Percentiles rank a stretch among this genome's conserved stretches.
Conservation (phyloP, 192 early-diverging fungal species). For the Backusella macrospora region DNA sequence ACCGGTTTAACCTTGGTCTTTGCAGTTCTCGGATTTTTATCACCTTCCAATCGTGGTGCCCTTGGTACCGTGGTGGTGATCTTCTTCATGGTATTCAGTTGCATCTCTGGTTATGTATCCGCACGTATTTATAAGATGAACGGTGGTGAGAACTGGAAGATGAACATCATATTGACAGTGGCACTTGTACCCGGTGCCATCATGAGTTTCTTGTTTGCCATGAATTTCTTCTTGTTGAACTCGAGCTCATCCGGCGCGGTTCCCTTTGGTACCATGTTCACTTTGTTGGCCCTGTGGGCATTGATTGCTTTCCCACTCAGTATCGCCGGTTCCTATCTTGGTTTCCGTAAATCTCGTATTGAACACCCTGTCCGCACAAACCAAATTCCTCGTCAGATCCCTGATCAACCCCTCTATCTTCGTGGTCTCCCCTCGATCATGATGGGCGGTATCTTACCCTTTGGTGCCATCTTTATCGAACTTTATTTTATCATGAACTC, state of each 20-base stretch:
- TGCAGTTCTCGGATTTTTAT: conserved; percentile 96
- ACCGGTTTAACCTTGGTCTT: conserved; percentile 77
- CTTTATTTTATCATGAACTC: conserved; percentile 96
- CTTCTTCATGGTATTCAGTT: conserved; percentile 88
- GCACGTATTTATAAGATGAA: conserved; percentile 94
- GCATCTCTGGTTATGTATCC: conserved; percentile 87
- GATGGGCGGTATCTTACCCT: conserved; percentile 87
- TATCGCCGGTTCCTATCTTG: conserved; percentile 74
- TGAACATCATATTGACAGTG: conserved; percentile 80
- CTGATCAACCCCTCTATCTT: conserved; percentile 85
- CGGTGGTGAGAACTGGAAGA: conserved; percentile 89
- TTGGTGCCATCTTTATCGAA: conserved; percentile 95
- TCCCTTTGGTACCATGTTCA: conserved; percentile 86
- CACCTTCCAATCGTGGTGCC: conserved; percentile 88
- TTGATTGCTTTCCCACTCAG: conserved; percentile 85
- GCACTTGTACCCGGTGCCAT: conserved; percentile 77
- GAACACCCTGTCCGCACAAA: conserved; percentile 86
- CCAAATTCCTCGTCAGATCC: conserved; percentile 93
- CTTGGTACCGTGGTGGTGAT: conserved; percentile 91
- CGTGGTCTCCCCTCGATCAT: conserved; percentile 73
- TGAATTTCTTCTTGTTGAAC: conserved; percentile 88
- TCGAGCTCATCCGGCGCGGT: conserved; percentile 87
- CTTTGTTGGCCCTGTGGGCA: conserved; percentile 79
- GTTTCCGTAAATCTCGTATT: conserved; percentile 68
- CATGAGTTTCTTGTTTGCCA: conserved; percentile 61